Percentiles rank a stretch among this genome's conserved stretches.
Conservation (phyloP, 768 basidiomycete species). For the Gelatoporia subvermispora region DNA sequence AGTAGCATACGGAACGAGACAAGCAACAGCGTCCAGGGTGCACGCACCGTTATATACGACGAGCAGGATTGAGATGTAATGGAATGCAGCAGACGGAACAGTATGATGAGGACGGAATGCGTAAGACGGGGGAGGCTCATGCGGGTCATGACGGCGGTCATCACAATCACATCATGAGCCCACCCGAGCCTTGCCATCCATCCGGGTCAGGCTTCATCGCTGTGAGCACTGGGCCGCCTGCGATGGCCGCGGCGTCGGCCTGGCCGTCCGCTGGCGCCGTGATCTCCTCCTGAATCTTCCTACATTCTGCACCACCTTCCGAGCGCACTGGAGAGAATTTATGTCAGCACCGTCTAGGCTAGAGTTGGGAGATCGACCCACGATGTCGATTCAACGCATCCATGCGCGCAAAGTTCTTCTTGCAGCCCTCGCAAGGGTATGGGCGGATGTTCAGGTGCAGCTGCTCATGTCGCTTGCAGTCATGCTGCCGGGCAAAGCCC, state of each 20-base stretch:
- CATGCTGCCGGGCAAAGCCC: slow-evolving; percentile 91
- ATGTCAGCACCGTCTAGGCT: background rate
- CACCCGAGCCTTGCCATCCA: slow-evolving; percentile 14
- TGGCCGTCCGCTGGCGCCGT: slow-evolving; percentile 8
- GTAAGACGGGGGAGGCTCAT: background rate
- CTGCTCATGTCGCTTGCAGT: slow-evolving; percentile 95
- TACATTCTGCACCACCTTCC: slow-evolving; percentile 78
- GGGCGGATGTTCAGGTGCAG: slow-evolving; percentile 90
- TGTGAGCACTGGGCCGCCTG: slow-evolving; percentile 1
- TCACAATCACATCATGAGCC: slow-evolving; percentile 18
- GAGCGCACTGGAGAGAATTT: slow-evolving; percentile 52
- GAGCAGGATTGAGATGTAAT: background rate
- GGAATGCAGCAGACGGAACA: background rate
- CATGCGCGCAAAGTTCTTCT: slow-evolving; percentile 90
- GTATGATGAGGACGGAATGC: background rate
- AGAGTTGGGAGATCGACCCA: slow-evolving; percentile 38
- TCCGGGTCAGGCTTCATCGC: slow-evolving; percentile 24
- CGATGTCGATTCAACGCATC: slow-evolving; percentile 92
- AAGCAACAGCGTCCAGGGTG: background rate
- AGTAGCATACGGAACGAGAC: background rate
- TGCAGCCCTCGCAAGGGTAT: slow-evolving; percentile 89
- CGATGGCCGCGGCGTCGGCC: background rate
- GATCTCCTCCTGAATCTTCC: slow-evolving; percentile 34
- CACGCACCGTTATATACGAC: background rate
- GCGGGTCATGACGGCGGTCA: background rate